Base-by-base conservation (phyloP, 2,329 filamentous ascomycete genomes). In the Aspergillus felis region DNA sequence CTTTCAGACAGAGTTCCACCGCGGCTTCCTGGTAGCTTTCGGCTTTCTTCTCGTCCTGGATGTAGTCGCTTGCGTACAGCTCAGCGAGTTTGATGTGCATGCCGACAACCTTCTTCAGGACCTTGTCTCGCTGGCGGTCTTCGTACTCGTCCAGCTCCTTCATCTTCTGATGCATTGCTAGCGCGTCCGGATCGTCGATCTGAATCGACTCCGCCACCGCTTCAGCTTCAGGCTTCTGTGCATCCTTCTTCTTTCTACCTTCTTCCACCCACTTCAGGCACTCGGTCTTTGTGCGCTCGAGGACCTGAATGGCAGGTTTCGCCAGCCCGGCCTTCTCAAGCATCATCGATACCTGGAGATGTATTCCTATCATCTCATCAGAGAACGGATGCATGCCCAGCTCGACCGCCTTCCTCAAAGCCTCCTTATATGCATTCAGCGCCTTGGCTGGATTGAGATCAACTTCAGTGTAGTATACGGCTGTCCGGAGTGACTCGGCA, bases 291-390 rank as follows among this genome's bases (percentile, higher is more conserved):
- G 95, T 81, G n/a, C 86, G 83, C 72, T 96, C 90, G 32, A 97
- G 77, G 3, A 96, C 86, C 51, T 90, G 84, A 57, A 90, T 87
- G 0, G 92, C 86, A 57, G 87, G 84, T 24, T 84, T 80, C 68
- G 87, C 87, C 66, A 88, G 84, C 32, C 87, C 82, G 17, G 90
- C 84, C 68, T 88, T 87, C 74, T 97, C 91, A 61, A 96, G 81
- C 81, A 96, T 86, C 9, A 83, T 82, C 1, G 91, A 87, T 8
- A 96, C 81, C 70, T 92, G 87, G 52, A 97, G 87, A 69, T 92
- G 91, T 53, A 97, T 87, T 8, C 94, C 94, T 64, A 97, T 82
- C 35, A 97, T 87, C 71, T 97, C 92, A 66, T 97, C 90, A 3
- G 90, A 92, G 71, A 92, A 95, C 0, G 90, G 91, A 69, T 97